Evolutionary conservation across 352 stramenopile species (phyloP).

Genomic region (Sclerospora graminicola): DNA sequence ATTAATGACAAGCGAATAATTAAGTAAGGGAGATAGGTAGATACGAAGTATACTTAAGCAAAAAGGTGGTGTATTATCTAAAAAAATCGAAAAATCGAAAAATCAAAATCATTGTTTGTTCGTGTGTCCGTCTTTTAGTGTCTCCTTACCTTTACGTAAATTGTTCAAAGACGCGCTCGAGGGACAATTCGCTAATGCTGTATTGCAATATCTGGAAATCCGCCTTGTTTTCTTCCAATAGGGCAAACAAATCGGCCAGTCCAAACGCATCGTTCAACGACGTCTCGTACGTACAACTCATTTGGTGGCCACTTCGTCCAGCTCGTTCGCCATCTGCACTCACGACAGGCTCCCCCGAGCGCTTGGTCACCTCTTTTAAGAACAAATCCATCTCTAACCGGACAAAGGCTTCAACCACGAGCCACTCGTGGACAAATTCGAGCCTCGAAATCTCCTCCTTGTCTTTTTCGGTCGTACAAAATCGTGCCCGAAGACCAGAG

Average conservation of each 20-base stretch:
- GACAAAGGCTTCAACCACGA: slow-evolving; percentile 56
- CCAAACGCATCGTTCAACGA: slow-evolving; percentile 49
- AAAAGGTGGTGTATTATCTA: too few relatives aligned
- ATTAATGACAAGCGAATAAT: too few relatives aligned
- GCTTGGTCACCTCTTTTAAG: slow-evolving; percentile 26
- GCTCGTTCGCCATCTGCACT: slow-evolving; percentile 36
- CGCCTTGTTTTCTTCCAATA: slow-evolving; percentile 70
- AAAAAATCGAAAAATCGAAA: too few relatives aligned
- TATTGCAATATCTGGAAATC: slow-evolving; percentile 80
- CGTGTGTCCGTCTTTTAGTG: too few relatives aligned
- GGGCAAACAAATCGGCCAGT: slow-evolving; percentile 67
- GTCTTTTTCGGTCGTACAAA: slow-evolving; percentile 20
- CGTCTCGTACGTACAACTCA: slow-evolving; percentile 56
- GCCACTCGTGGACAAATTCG: slow-evolving; percentile 71
- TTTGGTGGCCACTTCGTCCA: slow-evolving; percentile 41
- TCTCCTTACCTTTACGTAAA: too few relatives aligned
- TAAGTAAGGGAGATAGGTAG: too few relatives aligned
- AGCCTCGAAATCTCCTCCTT: slow-evolving; percentile 21
- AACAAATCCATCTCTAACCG: slow-evolving; percentile 48
- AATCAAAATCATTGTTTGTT: too few relatives aligned
- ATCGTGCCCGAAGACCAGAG: slow-evolving; percentile 24
- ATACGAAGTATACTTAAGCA: too few relatives aligned
- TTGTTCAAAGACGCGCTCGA: slow-evolving; percentile 91
- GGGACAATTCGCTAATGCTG: slow-evolving; percentile 84
- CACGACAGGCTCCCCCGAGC: slow-evolving; percentile 36